A percentile compares a stretch with the other conserved stretches of the same genome.
These are phyloP conservation scores for Linum lewisii DNA, from an alignment of 345 rosid genomes.

Conservation along the genomic window DNA sequence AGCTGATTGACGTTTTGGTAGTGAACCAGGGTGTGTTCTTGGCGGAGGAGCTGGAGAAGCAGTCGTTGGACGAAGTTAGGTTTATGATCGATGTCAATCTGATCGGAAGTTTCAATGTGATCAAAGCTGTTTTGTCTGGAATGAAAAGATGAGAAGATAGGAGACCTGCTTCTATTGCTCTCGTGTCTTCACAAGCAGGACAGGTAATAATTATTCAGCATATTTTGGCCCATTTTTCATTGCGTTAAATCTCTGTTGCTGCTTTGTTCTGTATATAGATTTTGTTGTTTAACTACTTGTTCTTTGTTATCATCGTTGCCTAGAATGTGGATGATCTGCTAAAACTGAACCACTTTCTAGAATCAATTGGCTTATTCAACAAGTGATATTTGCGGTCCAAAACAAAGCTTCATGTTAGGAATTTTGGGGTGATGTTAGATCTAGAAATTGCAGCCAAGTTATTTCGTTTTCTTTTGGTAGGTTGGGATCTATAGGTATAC, in stretches of 20 bases:
- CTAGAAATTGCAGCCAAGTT: too few relatives aligned
- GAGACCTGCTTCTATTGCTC: constrained; percentile 52
- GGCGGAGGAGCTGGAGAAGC: constrained; percentile 50
- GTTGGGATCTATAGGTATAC: constrained; percentile 87
- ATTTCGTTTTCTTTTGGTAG: constrained; percentile 19
- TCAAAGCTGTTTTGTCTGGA: constrained; percentile 70
- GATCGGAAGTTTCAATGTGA: constrained; percentile 69
- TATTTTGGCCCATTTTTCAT: background rate
- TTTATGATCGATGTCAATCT: constrained; percentile 73
- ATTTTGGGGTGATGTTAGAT: too few relatives aligned
- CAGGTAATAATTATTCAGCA: constrained; percentile 32
- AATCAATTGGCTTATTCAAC: too few relatives aligned
- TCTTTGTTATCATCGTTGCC: too few relatives aligned
- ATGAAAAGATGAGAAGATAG: constrained; percentile 52
- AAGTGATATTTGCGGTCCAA: too few relatives aligned
- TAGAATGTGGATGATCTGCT: too few relatives aligned
- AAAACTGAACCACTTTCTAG: too few relatives aligned
- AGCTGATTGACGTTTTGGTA: too few relatives aligned
- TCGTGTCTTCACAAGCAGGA: constrained; percentile 84
- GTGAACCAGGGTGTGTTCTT: constrained; percentile 59
- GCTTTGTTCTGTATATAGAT: background rate
- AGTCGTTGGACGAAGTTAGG: constrained; percentile 56
- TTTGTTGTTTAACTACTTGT: too few relatives aligned
- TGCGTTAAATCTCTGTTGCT: background rate
- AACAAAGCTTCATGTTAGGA: too few relatives aligned